phyloP scores from a whole-genome alignment of 441 rosid species.

The Populus trichocarpa region DNA sequence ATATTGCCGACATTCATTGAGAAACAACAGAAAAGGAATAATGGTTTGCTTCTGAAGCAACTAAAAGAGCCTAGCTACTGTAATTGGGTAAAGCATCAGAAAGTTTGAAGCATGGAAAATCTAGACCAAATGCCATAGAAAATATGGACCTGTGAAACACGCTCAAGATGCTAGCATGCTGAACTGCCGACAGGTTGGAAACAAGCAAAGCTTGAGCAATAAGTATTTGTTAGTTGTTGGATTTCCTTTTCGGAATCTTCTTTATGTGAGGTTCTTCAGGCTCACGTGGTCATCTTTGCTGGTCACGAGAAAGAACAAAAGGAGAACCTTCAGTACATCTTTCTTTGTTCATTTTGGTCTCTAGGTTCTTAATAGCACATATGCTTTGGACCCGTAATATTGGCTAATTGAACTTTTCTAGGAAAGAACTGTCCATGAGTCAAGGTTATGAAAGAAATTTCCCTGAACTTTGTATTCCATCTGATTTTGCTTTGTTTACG shows the following conservation, averaged over 20 bases:
- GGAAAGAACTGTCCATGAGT: background rate
- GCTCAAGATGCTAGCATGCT: background rate
- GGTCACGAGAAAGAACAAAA: background rate
- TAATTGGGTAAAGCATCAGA: background rate
- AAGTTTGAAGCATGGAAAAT: background rate
- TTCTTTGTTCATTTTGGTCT: background rate
- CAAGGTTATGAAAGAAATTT: background rate
- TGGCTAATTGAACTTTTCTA: background rate
- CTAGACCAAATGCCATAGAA: background rate
- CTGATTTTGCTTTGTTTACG: background rate
- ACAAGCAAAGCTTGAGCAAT: background rate
- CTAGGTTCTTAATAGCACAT: background rate
- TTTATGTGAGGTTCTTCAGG: background rate
- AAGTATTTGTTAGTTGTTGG: background rate
- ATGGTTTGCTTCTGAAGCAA: background rate
- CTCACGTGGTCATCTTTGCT: background rate
- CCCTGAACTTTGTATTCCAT: background rate
- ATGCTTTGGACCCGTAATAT: background rate
- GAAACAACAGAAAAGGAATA: background rate
- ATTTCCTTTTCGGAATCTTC: background rate
- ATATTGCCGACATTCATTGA: background rate
- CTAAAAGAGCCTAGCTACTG: background rate
- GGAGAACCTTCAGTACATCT: background rate
- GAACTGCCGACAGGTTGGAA: constrained; percentile 23
- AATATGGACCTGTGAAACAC: background rate